Conservation (phyloP, 805 yeast genomes). For the Wickerhamiella azyma region DNA sequence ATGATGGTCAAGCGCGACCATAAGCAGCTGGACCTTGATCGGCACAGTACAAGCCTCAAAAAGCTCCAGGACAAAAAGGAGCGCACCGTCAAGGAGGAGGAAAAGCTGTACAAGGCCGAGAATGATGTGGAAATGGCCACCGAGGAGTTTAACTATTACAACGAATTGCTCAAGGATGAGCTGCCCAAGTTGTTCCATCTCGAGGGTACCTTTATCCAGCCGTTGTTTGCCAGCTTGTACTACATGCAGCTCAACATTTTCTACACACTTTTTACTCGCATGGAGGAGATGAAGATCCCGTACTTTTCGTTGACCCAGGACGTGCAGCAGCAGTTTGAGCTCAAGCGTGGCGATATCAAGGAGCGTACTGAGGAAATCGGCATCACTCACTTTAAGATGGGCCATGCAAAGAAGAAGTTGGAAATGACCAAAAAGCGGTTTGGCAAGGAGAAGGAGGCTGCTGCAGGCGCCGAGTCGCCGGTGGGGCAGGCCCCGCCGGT, state of each 20-base stretch:
- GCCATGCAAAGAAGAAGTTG: constrained; percentile 72
- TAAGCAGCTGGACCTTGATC: constrained; percentile 85
- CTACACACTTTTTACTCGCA: constrained; percentile 76
- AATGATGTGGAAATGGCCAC: constrained; percentile 82
- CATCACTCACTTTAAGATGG: constrained; percentile 80
- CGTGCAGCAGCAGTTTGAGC: constrained; percentile 61
- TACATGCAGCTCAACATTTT: constrained; percentile 96
- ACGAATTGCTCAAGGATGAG: constrained; percentile 84
- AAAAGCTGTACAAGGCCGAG: constrained; percentile 74
- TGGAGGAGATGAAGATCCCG: constrained; percentile 95
- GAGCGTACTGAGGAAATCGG: constrained; percentile 81
- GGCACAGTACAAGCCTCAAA: constrained; percentile 54
- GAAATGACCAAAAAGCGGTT: constrained; percentile 72
- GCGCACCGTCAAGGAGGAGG: constrained; percentile 78
- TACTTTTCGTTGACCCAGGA: constrained; percentile 81
- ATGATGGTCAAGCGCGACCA: constrained; percentile 94
- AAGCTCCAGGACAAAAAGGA: constrained; percentile 76
- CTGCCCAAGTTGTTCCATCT: constrained; percentile 75
- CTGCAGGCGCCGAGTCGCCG: constrained; percentile 26
- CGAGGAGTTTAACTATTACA: constrained; percentile 91
- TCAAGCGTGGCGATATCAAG: constrained; percentile 81
- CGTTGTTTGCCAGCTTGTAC: constrained; percentile 85
- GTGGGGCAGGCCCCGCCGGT: constrained; percentile 18
- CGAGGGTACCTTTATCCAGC: constrained; percentile 86
- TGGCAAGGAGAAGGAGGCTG: constrained; percentile 26